Evolutionary conservation across 805 yeast species (phyloP), one percentile per base, ranked within the genome.

Genomic region (Millerozyma acaciae): DNA sequence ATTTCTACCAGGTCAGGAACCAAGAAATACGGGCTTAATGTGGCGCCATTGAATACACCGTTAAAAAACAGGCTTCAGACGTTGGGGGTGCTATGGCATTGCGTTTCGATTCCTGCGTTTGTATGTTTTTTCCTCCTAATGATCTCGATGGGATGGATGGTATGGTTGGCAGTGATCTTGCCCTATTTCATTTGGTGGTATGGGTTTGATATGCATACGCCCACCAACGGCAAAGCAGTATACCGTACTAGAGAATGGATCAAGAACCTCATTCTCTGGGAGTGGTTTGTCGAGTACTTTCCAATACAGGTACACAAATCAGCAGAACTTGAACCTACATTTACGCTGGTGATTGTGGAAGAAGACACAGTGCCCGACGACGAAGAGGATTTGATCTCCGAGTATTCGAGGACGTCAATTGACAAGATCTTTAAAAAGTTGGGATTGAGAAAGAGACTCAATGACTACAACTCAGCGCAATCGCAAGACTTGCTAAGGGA

Each of bases 261-360:
- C 51, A 72, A 86, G 41, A 68, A 73, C 19, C 48, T 76, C 21
- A 47, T 60, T 6, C 43, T 84, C 13, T 90, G 93, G 87, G 75
- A 68, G 39, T 73, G 78, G 57, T 88, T 83, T 53, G 79, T 80
- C 28, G 62, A 70, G 28, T 93, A 87, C 58, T 93, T 84, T 60
- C 97, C 97, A 0, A 76, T 93, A 14, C 57, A 56, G 0, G 61
- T 88, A 8, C 82, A 78, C 56, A 84, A 81, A 50, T 70, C 90
- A 0, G 65, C 64, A 3, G 84, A 80, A 10, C 61, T 89, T 33
- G 73, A 73, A 40, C 96, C 97, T 2, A 81, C 96, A 1, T 80
- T 80, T 47, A 66, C 75, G 1, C 58, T 59, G 15, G 60, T 59
- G 4, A 16, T 39, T 19, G 51, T 52, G 13, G 55, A 47, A 24